Evolutionary conservation across 805 yeast species (phyloP).

Genomic region (Nakazawaea peltata): DNA sequence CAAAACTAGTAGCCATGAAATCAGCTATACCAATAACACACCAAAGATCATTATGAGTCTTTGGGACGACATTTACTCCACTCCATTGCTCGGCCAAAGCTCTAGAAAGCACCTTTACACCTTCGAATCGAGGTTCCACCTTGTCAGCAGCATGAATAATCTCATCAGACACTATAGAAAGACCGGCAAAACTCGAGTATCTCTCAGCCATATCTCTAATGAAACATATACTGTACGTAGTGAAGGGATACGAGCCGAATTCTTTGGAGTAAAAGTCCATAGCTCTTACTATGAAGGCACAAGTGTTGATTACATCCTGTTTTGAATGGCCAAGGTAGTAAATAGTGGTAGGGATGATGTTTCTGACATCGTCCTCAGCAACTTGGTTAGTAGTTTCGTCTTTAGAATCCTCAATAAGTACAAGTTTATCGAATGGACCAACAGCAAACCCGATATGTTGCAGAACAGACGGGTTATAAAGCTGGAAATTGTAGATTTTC

Average conservation of each 20-base stretch:
- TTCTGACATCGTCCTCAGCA: constrained; percentile 15
- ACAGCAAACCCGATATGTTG: constrained; percentile 94
- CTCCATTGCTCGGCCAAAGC: constrained; percentile 87
- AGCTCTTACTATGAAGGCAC: constrained; percentile 69
- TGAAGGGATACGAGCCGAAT: constrained; percentile 89
- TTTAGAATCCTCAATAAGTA: constrained; percentile 37
- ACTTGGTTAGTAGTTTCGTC: constrained; percentile 26
- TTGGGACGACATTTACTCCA: constrained; percentile 84
- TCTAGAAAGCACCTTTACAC: constrained; percentile 60
- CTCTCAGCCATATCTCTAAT: constrained; percentile 44
- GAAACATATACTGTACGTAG: constrained; percentile 71
- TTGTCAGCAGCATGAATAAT: constrained; percentile 64
- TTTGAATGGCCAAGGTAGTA: constrained; percentile 57
- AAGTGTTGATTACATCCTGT: constrained; percentile 57
- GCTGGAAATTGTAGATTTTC: constrained; percentile 64
- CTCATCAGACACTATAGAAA: constrained; percentile 52
- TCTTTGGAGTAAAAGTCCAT: constrained; percentile 79
- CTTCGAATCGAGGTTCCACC: constrained; percentile 70
- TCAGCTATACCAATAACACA: constrained; percentile 77
- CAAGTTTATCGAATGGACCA: constrained; percentile 72
- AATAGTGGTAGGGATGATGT: constrained; percentile 49
- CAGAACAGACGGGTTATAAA: constrained; percentile 81
- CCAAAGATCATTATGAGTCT: constrained; percentile 78
- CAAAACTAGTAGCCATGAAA: constrained; percentile 72
- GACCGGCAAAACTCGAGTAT: constrained; percentile 66